Conservation (phyloP, 768 basidiomycete species). For the Epithele typhae region DNA sequence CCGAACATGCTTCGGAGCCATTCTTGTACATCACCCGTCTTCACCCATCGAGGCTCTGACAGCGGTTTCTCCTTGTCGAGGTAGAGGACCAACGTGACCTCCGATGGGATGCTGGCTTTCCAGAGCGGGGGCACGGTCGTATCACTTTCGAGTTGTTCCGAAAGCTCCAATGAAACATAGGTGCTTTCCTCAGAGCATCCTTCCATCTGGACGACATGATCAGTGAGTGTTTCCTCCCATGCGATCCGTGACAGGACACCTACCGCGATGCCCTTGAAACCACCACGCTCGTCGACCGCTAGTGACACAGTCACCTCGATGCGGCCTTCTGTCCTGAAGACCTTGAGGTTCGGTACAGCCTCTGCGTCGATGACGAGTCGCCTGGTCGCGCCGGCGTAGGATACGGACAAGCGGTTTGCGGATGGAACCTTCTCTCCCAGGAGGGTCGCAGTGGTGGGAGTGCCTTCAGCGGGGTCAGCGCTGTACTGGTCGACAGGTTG, state of each 20-base stretch:
- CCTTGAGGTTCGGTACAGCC: slow-evolving; percentile 74
- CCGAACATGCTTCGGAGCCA: slow-evolving; percentile 90
- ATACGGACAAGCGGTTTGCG: slow-evolving; percentile 87
- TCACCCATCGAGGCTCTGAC: slow-evolving; percentile 96
- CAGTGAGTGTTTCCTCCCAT: neutral
- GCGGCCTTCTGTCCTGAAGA: slow-evolving; percentile 78
- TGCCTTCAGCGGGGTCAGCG: neutral
- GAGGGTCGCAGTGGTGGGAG: slow-evolving; percentile 12
- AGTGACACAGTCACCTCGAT: slow-evolving; percentile 77
- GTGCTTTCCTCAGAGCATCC: slow-evolving; percentile 66
- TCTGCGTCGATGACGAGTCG: slow-evolving; percentile 88
- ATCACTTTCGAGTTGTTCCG: slow-evolving; percentile 45
- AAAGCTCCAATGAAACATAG: slow-evolving; percentile 55
- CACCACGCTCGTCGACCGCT: slow-evolving; percentile 48
- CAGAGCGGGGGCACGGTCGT: slow-evolving; percentile 71
- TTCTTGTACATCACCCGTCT: slow-evolving; percentile 89
- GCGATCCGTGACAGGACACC: slow-evolving; percentile 20
- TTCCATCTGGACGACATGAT: slow-evolving; percentile 53
- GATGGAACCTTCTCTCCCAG: slow-evolving; percentile 48
- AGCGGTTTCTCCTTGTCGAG: slow-evolving; percentile 86
- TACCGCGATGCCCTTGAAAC: slow-evolving; percentile 74
- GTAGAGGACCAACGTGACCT: slow-evolving; percentile 65
- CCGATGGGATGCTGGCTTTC: slow-evolving; percentile 46
- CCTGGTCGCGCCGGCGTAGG: slow-evolving; percentile 86
- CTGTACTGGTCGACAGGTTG: slow-evolving; percentile 12